These are phyloP conservation scores for Fusarium illudens DNA, from an alignment of 2,329 filamentous ascomycete genomes.

Conservation along the genomic window DNA sequence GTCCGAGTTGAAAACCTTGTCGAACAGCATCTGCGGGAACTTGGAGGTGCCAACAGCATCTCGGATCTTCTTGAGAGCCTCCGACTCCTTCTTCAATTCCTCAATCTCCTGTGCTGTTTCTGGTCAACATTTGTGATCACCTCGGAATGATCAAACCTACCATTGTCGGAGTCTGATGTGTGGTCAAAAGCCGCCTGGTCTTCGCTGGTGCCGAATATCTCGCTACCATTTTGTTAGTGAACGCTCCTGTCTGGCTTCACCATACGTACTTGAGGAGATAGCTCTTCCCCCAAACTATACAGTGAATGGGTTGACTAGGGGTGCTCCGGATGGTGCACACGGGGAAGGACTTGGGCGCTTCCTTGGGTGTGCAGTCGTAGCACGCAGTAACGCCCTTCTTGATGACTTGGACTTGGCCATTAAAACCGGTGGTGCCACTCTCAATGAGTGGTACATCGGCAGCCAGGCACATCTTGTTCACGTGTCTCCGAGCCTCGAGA, in stretches of 20 bases:
- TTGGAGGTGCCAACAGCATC: slow-evolving; percentile 79
- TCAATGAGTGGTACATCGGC: slow-evolving; percentile 91
- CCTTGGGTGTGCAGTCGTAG: slow-evolving; percentile 93
- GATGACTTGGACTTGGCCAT: slow-evolving; percentile 97
- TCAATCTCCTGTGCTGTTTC: slow-evolving; percentile 76
- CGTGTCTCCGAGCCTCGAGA: slow-evolving; percentile 89
- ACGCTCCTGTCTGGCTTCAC: not conserved
- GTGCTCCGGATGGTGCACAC: slow-evolving; percentile 98
- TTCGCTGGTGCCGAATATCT: slow-evolving; percentile 92
- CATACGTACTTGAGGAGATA: slow-evolving; percentile 78
- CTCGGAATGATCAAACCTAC: slow-evolving; percentile 48
- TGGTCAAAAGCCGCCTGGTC: slow-evolving; percentile 84
- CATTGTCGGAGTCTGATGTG: slow-evolving; percentile 82
- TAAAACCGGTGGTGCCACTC: slow-evolving; percentile 97
- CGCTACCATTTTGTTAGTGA: slow-evolving; percentile 48
- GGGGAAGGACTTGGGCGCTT: slow-evolving; percentile 89
- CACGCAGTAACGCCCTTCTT: slow-evolving; percentile 92
- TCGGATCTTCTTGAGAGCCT: slow-evolving; percentile 83
- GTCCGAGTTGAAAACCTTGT: slow-evolving; percentile 91
- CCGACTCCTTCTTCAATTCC: slow-evolving; percentile 84
- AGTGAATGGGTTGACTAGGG: slow-evolving; percentile 95
- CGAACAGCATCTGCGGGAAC: slow-evolving; percentile 83
- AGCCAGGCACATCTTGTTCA: slow-evolving; percentile 96
- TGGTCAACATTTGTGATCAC: slow-evolving; percentile 8
- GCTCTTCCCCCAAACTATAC: slow-evolving; percentile 98